Evolutionary conservation across 805 yeast genomes (phyloP).

Genomic region (Maudiozyma pseudohumilis): DNA sequence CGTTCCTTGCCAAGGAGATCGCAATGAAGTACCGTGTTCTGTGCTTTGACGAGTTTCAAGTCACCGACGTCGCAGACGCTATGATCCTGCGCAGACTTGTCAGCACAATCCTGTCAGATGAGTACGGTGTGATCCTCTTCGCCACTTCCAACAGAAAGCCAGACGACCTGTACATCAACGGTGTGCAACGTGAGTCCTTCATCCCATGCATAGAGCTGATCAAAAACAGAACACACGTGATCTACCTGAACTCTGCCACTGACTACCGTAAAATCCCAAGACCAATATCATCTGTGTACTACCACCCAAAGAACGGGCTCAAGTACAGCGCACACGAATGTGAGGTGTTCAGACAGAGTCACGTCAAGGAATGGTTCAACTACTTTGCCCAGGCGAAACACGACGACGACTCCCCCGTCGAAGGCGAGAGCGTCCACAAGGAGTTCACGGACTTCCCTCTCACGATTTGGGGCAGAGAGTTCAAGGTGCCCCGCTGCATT

Average conservation of each 20-base stretch:
- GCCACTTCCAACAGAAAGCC: conserved; percentile 96
- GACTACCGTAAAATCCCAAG: conserved; percentile 86
- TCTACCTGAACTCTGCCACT: conserved; percentile 78
- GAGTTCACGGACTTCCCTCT: conserved; percentile 25
- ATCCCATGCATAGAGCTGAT: conserved; percentile 83
- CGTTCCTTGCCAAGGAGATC: conserved; percentile 72
- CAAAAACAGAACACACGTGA: conserved; percentile 63
- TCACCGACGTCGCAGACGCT: conserved; percentile 97
- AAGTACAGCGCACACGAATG: conserved; percentile 43
- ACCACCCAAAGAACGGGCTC: conserved; percentile 57
- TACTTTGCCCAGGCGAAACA: conserved; percentile 48
- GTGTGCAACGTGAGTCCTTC: conserved; percentile 85
- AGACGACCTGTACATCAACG: conserved; percentile 84
- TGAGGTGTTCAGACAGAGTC: conserved; percentile 42
- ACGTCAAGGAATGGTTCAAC: conserved; percentile 66
- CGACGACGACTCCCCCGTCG: neutral
- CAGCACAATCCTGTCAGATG: conserved; percentile 53
- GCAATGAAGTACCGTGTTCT: conserved; percentile 66
- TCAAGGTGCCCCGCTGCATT: conserved; percentile 64
- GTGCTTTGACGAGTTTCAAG: conserved; percentile 97
- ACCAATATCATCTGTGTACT: conserved; percentile 73
- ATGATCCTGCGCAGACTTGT: conserved; percentile 80
- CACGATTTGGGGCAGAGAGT: conserved; percentile 81
- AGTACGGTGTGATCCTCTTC: conserved; percentile 78
- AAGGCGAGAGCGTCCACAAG: conserved; percentile 12